A percentile compares a stretch with the other conserved stretches of the same genome.
These are phyloP conservation scores for Miscanthus sacchariflorus DNA, from an alignment of 202 grass and related monocot genomes.

Conservation along the genomic window DNA sequence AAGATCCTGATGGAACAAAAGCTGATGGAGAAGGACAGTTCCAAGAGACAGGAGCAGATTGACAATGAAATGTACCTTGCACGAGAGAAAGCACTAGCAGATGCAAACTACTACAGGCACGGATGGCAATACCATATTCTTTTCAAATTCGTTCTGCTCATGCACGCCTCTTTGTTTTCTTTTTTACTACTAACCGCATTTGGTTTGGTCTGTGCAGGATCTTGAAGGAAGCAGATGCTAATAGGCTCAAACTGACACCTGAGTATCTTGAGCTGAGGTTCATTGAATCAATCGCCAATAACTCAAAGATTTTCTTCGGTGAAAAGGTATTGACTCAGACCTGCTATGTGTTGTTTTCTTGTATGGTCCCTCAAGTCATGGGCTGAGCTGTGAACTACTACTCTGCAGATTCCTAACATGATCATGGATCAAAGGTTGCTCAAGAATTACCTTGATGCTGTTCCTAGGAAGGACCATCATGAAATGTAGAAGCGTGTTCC, in stretches of 20 bases:
- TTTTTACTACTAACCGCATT: constrained; percentile 19
- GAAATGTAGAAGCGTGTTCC: constrained; percentile 48
- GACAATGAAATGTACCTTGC: constrained; percentile 96
- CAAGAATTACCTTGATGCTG: constrained; percentile 63
- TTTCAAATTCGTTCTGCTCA: constrained; percentile 14
- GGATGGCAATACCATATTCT: constrained; percentile 27
- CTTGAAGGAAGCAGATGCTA: constrained; percentile 94
- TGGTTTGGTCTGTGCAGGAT: constrained; percentile 57
- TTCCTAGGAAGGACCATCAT: constrained; percentile 46
- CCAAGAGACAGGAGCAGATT: constrained; percentile 91
- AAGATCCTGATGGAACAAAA: constrained; percentile 98
- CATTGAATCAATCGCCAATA: constrained; percentile 93
- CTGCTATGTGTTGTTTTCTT: not conserved
- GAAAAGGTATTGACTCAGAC: constrained; percentile 67
- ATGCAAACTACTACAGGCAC: constrained; percentile 88
- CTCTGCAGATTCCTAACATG: constrained; percentile 88
- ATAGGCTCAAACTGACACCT: constrained; percentile 88
- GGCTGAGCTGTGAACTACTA: constrained; percentile 22
- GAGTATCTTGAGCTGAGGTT: constrained; percentile 95
- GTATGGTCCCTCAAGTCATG: not conserved
- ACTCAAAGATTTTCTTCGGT: constrained; percentile 99
- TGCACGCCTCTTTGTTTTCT: not conserved
- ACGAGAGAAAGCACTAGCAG: constrained; percentile 80
- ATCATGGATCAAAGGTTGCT: constrained; percentile 97
- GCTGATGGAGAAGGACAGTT: constrained; percentile 90